These are phyloP conservation scores for Boehmeria nivea DNA, from an alignment of 306 rosid species.

Conservation along the genomic window DNA sequence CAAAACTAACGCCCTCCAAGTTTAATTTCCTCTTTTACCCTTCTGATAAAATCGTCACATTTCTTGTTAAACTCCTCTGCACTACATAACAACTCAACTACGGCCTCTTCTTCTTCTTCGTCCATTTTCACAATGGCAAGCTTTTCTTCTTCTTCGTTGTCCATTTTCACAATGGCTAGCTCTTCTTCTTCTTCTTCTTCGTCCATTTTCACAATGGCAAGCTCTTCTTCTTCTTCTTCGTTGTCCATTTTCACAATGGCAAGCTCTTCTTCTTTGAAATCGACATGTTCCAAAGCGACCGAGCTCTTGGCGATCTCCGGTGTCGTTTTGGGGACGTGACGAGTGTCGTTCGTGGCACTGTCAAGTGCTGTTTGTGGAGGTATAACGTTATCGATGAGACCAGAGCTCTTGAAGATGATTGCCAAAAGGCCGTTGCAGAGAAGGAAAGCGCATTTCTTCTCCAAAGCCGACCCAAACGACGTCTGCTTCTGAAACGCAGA, in stretches of 20 bases:
- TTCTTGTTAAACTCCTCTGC: conserved; percentile 66
- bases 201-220: conserved; percentile 2
- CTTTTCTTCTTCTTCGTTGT: neutral
- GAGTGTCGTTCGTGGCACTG: neutral
- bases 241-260: conserved; percentile 5
- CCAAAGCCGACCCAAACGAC: conserved; percentile 25
- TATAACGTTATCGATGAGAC: conserved; percentile 16
- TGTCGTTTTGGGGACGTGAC: neutral
- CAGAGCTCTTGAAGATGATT: conserved; percentile 41
- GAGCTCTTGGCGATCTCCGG: neutral
- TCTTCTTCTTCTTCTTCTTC: conserved; percentile 7
- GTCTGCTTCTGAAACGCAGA: conserved; percentile 27
- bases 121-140: conserved; percentile 4
- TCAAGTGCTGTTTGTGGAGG: conserved; percentile 19
- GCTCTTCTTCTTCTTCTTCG: neutral
- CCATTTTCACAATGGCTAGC: neutral
- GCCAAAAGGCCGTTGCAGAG: conserved; percentile 58
- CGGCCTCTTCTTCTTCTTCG: conserved; percentile 7
- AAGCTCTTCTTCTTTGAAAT: neutral
- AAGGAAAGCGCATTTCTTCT: conserved; percentile 57
- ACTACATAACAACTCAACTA: conserved; percentile 15
- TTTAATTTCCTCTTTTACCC: conserved; percentile 48
- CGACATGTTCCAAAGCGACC: neutral
- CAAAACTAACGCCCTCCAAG: conserved; percentile 28
- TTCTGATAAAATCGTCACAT: conserved; percentile 76